A percentile compares a stretch with the other conserved stretches of the same genome.
Conservation (phyloP, 331 rosid species). For the Rosa hybrid region DNA sequence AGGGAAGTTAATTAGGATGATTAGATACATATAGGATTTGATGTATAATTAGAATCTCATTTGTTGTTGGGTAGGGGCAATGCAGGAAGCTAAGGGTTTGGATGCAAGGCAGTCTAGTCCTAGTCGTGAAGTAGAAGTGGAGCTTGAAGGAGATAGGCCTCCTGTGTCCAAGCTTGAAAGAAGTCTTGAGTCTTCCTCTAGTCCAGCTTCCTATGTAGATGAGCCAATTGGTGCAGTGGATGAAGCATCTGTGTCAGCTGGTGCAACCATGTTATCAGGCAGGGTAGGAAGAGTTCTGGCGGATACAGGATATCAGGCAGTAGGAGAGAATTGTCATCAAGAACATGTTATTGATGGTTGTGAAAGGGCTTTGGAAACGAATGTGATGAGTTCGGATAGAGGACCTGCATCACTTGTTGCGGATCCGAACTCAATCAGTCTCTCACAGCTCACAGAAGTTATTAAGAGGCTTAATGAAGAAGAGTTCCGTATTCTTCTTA, state of each 20-base stretch:
- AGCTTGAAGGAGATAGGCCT: conserved; percentile 45
- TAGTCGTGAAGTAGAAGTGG: conserved; percentile 34
- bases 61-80: conserved; percentile 88
- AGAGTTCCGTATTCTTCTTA: conserved; percentile 48
- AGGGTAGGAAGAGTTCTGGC: conserved; percentile 25
- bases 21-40: background rate
- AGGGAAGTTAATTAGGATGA: background rate
- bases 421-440: conserved; percentile 43
- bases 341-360: conserved; percentile 29
- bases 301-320: conserved; percentile 28
- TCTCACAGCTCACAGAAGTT: conserved; percentile 56
- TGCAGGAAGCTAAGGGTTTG: conserved; percentile 82
- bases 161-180: conserved; percentile 30
- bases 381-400: conserved; percentile 25
- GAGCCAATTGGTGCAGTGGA: conserved; percentile 34
- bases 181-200: conserved; percentile 36
- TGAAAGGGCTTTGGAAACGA: conserved; percentile 37
- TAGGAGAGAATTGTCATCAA: conserved; percentile 34
- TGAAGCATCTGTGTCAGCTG: conserved; percentile 26
- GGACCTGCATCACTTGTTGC: conserved; percentile 33
- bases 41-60: conserved; percentile 56
- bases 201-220: conserved; percentile 35
- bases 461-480: conserved; percentile 57
- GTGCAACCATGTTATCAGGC: conserved; percentile 6
- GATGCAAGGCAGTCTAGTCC: conserved; percentile 42